phyloP scores from a whole-genome alignment of 768 basidiomycete species.

The Brasilioporus rufonigricans region DNA sequence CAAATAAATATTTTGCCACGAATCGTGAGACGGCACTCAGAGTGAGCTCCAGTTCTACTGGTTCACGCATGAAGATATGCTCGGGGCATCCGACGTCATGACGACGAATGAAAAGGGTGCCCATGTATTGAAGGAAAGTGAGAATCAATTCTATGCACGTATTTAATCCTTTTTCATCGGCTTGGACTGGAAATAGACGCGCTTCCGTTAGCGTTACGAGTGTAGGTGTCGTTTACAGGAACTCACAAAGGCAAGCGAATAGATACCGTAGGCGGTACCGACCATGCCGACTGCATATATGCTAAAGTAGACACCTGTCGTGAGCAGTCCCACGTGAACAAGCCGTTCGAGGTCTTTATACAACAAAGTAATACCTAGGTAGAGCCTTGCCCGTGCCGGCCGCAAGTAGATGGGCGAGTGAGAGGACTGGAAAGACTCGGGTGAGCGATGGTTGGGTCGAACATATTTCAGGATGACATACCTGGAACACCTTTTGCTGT shows the following conservation, averaged over 20 bases:
- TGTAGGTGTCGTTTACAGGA: not conserved
- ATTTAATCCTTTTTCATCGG: conserved; percentile 27
- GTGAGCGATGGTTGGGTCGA: not conserved
- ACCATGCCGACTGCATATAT: conserved; percentile 54
- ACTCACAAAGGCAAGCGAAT: conserved; percentile 45
- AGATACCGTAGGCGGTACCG: conserved; percentile 50
- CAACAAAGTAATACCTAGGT: conserved; percentile 46
- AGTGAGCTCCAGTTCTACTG: not conserved
- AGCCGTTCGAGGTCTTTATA: too few species aligned
- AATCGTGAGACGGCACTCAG: not conserved
- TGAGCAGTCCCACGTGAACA: not conserved
- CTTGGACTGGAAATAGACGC: conserved; percentile 23
- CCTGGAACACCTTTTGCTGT: conserved; percentile 68
- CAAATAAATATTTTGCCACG: not conserved
- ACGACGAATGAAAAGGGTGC: conserved; percentile 2
- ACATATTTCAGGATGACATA: conserved; percentile 22
- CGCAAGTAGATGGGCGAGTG: conserved; percentile 57
- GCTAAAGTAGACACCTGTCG: conserved; percentile 53
- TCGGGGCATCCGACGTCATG: not conserved
- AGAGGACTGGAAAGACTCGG: conserved; percentile 29
- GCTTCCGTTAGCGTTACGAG: not conserved
- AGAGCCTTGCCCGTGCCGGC: conserved; percentile 58
- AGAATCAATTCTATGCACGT: conserved; percentile 16
- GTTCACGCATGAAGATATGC: not conserved
- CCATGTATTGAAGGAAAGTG: conserved; percentile 11